These are phyloP conservation scores for Citrus cavaleriei DNA, from an alignment of 345 rosid species.

Conservation along the genomic window DNA sequence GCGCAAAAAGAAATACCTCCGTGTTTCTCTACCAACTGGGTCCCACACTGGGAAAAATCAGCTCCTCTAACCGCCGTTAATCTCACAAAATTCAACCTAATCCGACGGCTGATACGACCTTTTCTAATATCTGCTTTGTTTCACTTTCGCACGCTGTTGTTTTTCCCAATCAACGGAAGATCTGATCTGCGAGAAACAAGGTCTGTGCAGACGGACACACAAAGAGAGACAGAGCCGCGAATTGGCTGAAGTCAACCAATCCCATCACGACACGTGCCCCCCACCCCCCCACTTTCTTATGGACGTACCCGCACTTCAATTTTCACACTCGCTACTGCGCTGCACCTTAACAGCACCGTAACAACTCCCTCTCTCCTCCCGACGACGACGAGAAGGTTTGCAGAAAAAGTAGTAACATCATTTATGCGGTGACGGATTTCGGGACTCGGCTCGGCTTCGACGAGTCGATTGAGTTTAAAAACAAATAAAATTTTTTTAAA, in stretches of 20 bases:
- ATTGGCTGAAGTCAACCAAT: neutral
- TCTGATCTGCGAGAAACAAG: neutral
- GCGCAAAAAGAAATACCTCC: neutral
- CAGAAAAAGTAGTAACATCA: neutral
- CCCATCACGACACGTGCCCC: neutral
- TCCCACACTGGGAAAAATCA: neutral
- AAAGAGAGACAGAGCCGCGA: neutral
- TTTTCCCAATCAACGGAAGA: neutral
- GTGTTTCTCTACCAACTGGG: neutral
- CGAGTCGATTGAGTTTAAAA: neutral
- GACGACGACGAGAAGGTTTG: neutral
- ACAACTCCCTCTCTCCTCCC: neutral
- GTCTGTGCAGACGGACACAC: too few species aligned
- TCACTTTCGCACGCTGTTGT: too few species aligned
- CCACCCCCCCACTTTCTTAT: neutral
- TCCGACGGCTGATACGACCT: neutral
- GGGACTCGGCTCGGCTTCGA: neutral
- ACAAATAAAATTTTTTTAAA: too few species aligned
- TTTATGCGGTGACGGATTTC: slow-evolving; percentile 7
- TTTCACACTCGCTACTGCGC: neutral
- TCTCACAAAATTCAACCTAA: neutral
- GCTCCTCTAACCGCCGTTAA: neutral
- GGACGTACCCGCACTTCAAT: neutral
- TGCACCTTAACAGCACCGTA: neutral
- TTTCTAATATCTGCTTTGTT: too few species aligned